Percentiles rank a stretch among this genome's conserved stretches.
Conservation (phyloP, 108 stramenopile genomes). For the Aurantiochytrium sp. region DNA sequence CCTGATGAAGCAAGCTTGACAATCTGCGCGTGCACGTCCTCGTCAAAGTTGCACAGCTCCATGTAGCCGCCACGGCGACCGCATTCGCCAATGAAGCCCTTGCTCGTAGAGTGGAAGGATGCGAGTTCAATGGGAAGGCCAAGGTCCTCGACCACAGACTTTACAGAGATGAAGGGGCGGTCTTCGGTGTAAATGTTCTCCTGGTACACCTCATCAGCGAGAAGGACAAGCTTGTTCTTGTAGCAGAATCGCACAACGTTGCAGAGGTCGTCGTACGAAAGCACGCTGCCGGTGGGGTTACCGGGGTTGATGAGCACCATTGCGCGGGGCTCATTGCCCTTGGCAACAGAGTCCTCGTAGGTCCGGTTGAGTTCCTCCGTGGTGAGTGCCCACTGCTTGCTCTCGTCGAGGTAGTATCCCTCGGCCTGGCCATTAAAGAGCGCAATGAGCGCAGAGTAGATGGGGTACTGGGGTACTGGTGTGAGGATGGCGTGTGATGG, state of each 20-base stretch:
- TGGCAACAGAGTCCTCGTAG: slow-evolving; percentile 59
- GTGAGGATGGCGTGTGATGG: slow-evolving; percentile 73
- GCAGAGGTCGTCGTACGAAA: slow-evolving; percentile 64
- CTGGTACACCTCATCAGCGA: slow-evolving; percentile 91
- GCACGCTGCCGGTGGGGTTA: slow-evolving; percentile 80
- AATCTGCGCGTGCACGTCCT: slow-evolving; percentile 69
- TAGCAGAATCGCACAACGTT: slow-evolving; percentile 68
- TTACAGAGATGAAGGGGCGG: slow-evolving; percentile 66
- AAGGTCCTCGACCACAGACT: slow-evolving; percentile 53
- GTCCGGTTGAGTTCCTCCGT: slow-evolving; percentile 58
- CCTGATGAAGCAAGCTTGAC: slow-evolving; percentile 75
- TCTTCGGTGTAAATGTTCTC: slow-evolving; percentile 66
- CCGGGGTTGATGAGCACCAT: slow-evolving; percentile 87
- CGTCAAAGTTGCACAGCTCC: slow-evolving; percentile 74
- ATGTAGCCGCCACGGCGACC: slow-evolving; percentile 85
- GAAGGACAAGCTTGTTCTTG: slow-evolving; percentile 63
- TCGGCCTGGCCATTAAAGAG: slow-evolving; percentile 70
- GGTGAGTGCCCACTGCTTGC: slow-evolving; percentile 64
- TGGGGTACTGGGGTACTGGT: slow-evolving; percentile 88
- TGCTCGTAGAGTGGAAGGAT: slow-evolving; percentile 78
- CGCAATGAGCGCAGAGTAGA: slow-evolving; percentile 77
- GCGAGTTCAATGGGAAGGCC: slow-evolving; percentile 66
- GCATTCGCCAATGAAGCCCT: slow-evolving; percentile 85
- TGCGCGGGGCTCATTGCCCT: slow-evolving; percentile 63
- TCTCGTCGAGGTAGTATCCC: slow-evolving; percentile 77